phyloP scores from a whole-genome alignment of 495 filamentous ascomycete genomes.

The Xylona heveae region DNA sequence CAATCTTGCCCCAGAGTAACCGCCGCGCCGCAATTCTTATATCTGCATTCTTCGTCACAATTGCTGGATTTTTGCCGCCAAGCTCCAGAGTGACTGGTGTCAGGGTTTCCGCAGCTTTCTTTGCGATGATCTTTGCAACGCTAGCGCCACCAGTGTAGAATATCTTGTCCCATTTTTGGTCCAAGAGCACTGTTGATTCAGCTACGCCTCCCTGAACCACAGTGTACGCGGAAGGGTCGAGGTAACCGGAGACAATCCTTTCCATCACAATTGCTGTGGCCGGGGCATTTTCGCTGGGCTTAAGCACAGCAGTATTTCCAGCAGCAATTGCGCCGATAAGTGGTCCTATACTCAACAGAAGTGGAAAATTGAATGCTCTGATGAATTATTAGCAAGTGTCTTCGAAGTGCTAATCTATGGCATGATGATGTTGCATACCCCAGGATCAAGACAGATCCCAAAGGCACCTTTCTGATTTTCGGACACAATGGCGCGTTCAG shows the following conservation, averaged over 20 bases:
- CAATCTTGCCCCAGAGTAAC: conserved; percentile 67
- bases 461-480: conserved; percentile 69
- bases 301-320: conserved; percentile 73
- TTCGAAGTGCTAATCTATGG: neutral
- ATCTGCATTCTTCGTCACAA: conserved; percentile 66
- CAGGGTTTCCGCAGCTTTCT: conserved; percentile 78
- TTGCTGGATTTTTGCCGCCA: conserved; percentile 78
- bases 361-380: conserved; percentile 76
- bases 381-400: neutral
- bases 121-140: conserved; percentile 73
- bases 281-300: conserved; percentile 70
- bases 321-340: conserved; percentile 79
- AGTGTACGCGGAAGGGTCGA: conserved; percentile 59
- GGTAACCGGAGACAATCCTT: conserved; percentile 44
- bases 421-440: conserved; percentile 27
- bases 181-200: conserved; percentile 62
- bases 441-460: conserved; percentile 69
- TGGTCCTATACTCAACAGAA: conserved; percentile 58
- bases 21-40: conserved; percentile 62
- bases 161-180: conserved; percentile 92
- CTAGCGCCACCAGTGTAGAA: conserved; percentile 70
- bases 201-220: conserved; percentile 62
- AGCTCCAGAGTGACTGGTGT: conserved; percentile 81
- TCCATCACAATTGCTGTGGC: conserved; percentile 56
- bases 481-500: conserved; percentile 45